phyloP scores from a whole-genome alignment of 495 filamentous ascomycete genomes.

The Thermochaetoides thermophila region DNA sequence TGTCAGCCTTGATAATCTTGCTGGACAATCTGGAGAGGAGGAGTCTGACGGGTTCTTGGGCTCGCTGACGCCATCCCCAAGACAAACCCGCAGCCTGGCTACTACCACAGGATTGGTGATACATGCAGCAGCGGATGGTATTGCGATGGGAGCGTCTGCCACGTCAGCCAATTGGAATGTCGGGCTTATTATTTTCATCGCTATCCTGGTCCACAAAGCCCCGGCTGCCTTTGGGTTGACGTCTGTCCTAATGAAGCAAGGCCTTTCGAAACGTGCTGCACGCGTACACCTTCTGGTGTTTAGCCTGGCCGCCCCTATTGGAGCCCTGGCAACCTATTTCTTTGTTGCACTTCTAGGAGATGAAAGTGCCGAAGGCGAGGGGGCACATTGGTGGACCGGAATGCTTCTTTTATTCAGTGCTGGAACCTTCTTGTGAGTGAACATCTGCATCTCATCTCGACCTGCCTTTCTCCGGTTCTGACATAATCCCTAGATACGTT shows the following conservation, averaged over 20 bases:
- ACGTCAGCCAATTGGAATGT: slow-evolving; percentile 56
- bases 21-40: slow-evolving; percentile 26
- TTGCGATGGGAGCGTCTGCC: slow-evolving; percentile 80
- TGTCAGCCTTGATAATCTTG: slow-evolving; percentile 70
- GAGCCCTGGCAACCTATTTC: slow-evolving; percentile 70
- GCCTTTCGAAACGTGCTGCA: slow-evolving; percentile 70
- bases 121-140: slow-evolving; percentile 90
- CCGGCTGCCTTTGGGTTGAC: slow-evolving; percentile 93
- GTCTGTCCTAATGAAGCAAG: slow-evolving; percentile 75
- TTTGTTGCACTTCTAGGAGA: slow-evolving; percentile 59
- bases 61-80: slow-evolving; percentile 32
- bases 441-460: too few species aligned
- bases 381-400: slow-evolving; percentile 72
- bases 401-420: slow-evolving; percentile 83
- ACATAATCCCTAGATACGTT: slow-evolving; percentile 87
- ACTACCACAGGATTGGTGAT: slow-evolving; percentile 93
- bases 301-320: slow-evolving; percentile 76
- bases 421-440: slow-evolving; percentile 82
- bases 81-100: slow-evolving; percentile 40
- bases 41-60: slow-evolving; percentile 38
- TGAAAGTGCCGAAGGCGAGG: slow-evolving; percentile 24
- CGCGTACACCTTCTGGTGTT: slow-evolving; percentile 80
- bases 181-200: slow-evolving; percentile 79
- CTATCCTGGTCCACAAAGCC: slow-evolving; percentile 95
- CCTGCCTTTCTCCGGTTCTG: too few species aligned